Base-by-base conservation (phyloP, 805 yeast genomes). In the Candida alai region DNA sequence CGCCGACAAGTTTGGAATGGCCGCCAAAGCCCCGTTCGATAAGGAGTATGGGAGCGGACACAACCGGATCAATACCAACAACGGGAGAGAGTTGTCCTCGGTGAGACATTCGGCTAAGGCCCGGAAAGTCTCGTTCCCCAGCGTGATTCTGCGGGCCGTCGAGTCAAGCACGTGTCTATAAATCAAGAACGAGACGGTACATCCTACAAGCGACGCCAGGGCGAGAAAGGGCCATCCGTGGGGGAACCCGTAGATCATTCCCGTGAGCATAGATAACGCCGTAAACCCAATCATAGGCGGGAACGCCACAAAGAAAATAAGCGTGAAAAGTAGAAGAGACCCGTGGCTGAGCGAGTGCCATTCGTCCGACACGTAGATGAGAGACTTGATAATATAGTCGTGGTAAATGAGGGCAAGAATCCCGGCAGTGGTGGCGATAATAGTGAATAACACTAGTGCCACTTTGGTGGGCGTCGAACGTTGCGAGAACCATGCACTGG, bases 11-110 rank as follows among this genome's bases (percentile, higher is more conserved):
- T 85, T 83, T 0, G 94, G 96, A 10, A 90, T 74, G 2, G 94
- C 81, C 7, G 95, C 93, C 44, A 93, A 68, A 0, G 95, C 97
- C 4, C 96, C 97, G 50, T 90, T 90, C 0, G 93, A 81, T 20
- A 90, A 63, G 2, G 96, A 87, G 54, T 88, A 93, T 0, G 97
- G 97, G 48, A 90, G 72, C 1, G 98, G 98, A 47, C 96, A 87
- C 37, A 90, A 57, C 36, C 97, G 68, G 19, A 90, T 71, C 51
- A 90, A 65, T 34, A 83, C 74, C 34, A 90, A 58, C 16, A 93
- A 58, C 43, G 78, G 54, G 37, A 88, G 71, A 13, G 66, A 56
- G 44, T 82, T 80, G 36, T 76, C 74, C 38, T 86, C 94, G 45
- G 73, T 77, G 39, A 90, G 56, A 4, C 86, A 83, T 35, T 80